Conservation (phyloP, 257 asterid species). For the Solanum medicagineum region DNA sequence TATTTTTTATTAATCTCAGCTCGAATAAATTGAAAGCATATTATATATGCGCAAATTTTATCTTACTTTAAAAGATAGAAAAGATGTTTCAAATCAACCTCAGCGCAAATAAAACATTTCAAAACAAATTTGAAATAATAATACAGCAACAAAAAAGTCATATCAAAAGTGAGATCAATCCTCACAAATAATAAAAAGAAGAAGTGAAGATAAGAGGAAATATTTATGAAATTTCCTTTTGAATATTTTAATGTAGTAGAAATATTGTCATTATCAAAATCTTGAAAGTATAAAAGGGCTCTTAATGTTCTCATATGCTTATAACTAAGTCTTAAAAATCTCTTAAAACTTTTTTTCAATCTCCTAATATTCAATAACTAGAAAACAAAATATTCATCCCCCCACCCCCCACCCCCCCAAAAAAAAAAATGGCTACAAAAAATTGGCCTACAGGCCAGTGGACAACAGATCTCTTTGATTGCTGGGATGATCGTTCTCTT, state of each 20-base stretch:
- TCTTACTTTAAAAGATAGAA: too few relatives aligned
- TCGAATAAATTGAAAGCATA: too few relatives aligned
- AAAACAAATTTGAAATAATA: too few relatives aligned
- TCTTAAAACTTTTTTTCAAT: neutral
- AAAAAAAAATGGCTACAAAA: neutral
- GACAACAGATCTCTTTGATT: conserved; percentile 15
- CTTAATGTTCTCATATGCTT: neutral
- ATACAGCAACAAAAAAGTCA: too few relatives aligned
- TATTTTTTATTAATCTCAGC: too few relatives aligned
- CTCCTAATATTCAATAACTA: neutral
- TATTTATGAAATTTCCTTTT: neutral
- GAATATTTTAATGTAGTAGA: neutral
- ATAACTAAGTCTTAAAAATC: neutral
- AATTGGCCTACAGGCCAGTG: conserved; percentile 16
- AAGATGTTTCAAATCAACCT: too few relatives aligned
- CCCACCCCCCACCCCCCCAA: too few relatives aligned
- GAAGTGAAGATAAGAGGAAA: neutral
- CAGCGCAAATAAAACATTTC: too few relatives aligned
- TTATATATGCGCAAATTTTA: too few relatives aligned
- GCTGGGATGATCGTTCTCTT: conserved; percentile 10
- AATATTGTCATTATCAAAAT: neutral
- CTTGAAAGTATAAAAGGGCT: neutral
- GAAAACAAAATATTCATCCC: too few relatives aligned
- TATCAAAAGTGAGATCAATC: too few relatives aligned
- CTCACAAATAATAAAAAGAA: neutral